Percentiles rank a stretch among this genome's conserved stretches.
Evolutionary conservation across 495 filamentous ascomycete genomes (phyloP).

Genomic region (Hyphodiscus hymeniophilus): DNA sequence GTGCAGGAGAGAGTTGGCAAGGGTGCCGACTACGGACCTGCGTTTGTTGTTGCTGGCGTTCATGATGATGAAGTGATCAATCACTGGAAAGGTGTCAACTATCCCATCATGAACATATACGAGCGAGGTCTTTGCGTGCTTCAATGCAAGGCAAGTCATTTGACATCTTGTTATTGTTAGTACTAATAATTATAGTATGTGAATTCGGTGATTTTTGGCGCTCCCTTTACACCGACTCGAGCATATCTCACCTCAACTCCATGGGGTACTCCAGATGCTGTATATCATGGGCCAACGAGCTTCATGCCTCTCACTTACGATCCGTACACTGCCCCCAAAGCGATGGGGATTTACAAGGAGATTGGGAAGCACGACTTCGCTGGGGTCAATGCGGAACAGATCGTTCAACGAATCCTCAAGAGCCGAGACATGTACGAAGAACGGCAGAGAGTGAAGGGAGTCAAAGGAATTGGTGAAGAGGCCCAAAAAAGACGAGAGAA

Average conservation of each 20-base stretch:
- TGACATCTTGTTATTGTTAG: neutral
- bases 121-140: constrained; percentile 93
- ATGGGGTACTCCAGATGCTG: constrained; percentile 63
- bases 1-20: constrained; percentile 51
- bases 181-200: constrained; percentile 56
- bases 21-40: constrained; percentile 66
- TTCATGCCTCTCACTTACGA: constrained; percentile 85
- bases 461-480: constrained; percentile 70
- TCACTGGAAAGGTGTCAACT: constrained; percentile 91
- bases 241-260: constrained; percentile 69
- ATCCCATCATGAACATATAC: constrained; percentile 98
- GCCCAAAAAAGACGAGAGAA: constrained; percentile 44
- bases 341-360: constrained; percentile 70
- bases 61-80: constrained; percentile 95
- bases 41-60: constrained; percentile 82
- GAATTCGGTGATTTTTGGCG: constrained; percentile 76
- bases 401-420: constrained; percentile 82
- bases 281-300: constrained; percentile 91
- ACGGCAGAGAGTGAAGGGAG: constrained; percentile 77
- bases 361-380: constrained; percentile 67
- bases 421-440: constrained; percentile 81
- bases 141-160: constrained; percentile 68
- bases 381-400: constrained; percentile 85
- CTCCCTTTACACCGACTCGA: constrained; percentile 74
- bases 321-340: constrained; percentile 71